Evolutionary conservation across 2,329 filamentous ascomycete species (phyloP), one percentile per base, ranked within the genome.

Genomic region (Monilinia fructigena): DNA sequence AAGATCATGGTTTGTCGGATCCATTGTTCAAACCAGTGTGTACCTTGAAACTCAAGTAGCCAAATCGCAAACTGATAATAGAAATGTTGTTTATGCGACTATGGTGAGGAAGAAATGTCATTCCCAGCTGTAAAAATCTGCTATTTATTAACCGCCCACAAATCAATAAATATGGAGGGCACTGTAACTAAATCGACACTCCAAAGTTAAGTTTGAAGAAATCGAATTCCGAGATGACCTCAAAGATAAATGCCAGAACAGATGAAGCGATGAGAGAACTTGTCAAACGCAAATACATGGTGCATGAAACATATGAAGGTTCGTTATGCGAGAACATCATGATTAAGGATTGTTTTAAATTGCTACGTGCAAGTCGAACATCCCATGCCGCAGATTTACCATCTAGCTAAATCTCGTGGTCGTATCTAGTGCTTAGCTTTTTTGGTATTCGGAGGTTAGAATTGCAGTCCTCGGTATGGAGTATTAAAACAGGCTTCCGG

Each of bases 231-330:
- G 58, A 18, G 28, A 26, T 18, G 58, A 50, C 31, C 58, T 60
- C 11, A 60, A 26, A 20, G 28, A 50, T 20, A 60, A 60, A 50
- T 60, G 58, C 26, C 45, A 60, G 45, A 38, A 38, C 58, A 38
- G 23, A 38, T 23, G 28, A 60, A 50, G 58, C 58, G 38, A 60
- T 60, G 58, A 60, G 58, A 48, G 58, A 60, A 50, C 45, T 60
- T 38, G 58, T 60, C 14, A 45, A 60, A 48, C 58, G 45, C 45
- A 60, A 14, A 50, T 60, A 8, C 38, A 28, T 60, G 58, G 58
- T 45, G 58, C 38, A 60, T 23, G 31, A 60, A 12, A 60, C 28
- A 38, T 60, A 60, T 26, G 58, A 60, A 60, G 58, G 58, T 60
- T 38, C 58, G 58, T 16, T 60, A 60, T 38, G 58, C 58, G 28